Evolutionary conservation across 2,329 filamentous ascomycete species (phyloP).

Genomic region (Eutypa lata): DNA sequence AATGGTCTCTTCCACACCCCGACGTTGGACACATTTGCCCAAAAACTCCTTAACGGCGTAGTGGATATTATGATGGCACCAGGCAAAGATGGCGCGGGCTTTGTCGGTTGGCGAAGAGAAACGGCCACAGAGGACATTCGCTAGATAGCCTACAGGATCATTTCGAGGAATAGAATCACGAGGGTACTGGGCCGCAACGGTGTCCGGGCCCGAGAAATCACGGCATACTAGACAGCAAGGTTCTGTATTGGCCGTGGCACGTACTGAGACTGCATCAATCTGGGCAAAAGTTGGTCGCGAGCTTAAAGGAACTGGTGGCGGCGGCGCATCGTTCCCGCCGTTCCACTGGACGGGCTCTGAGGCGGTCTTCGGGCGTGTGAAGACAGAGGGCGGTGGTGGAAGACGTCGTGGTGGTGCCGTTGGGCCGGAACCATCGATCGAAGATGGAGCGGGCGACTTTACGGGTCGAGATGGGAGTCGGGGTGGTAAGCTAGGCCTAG

Average conservation of each 20-base stretch:
- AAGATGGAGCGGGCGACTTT: conserved; percentile 28
- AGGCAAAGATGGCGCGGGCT: conserved; percentile 87
- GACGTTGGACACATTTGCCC: conserved; percentile 61
- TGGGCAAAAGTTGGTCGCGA: conserved; percentile 52
- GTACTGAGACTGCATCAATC: conserved; percentile 42
- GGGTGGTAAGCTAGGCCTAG: conserved; percentile 44
- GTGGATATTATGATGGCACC: conserved; percentile 89
- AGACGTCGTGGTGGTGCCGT: conserved; percentile 35
- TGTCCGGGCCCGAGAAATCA: conserved; percentile 81
- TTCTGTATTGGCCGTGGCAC: conserved; percentile 24
- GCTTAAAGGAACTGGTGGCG: conserved; percentile 50
- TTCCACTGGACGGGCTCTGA: conserved; percentile 19
- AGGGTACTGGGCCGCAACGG: conserved; percentile 74
- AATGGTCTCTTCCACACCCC: conserved; percentile 70
- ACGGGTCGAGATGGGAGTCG: conserved; percentile 48
- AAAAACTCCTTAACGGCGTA: conserved; percentile 85
- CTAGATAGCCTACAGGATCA: conserved; percentile 70
- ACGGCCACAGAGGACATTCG: conserved; percentile 70
- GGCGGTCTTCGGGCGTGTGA: conserved; percentile 26
- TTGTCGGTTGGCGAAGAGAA: conserved; percentile 87
- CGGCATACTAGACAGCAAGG: conserved; percentile 71
- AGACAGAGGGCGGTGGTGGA: conserved; percentile 33
- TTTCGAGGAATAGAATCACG: conserved; percentile 63
- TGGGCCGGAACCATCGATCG: conserved; percentile 18
- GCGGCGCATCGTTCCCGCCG: conserved; percentile 32